A percentile compares a stretch with the other conserved stretches of the same genome.
These are phyloP conservation scores for Acidiella bohemica DNA, from an alignment of 495 filamentous ascomycete species.

Conservation along the genomic window DNA sequence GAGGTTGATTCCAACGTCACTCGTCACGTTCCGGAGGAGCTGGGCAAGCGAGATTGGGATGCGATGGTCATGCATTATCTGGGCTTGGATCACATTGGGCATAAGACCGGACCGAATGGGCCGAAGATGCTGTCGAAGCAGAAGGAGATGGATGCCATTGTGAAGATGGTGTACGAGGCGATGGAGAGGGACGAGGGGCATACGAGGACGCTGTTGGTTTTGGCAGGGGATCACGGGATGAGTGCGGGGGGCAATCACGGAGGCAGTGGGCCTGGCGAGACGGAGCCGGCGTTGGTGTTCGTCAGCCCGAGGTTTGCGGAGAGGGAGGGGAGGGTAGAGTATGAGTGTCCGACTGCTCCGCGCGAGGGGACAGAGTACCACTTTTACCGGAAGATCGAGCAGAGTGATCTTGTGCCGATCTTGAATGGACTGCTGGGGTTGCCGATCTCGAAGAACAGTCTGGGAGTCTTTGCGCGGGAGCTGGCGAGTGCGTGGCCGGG, in stretches of 20 bases:
- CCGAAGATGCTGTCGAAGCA: constrained; percentile 89
- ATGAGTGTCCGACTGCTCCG: constrained; percentile 31
- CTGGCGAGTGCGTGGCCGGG: constrained; percentile 64
- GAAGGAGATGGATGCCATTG: constrained; percentile 80
- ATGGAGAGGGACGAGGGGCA: constrained; percentile 57
- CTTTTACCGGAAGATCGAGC: constrained; percentile 73
- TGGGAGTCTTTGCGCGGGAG: constrained; percentile 73
- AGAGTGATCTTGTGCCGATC: constrained; percentile 85
- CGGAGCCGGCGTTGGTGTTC: constrained; percentile 82
- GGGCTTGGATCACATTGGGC: constrained; percentile 92
- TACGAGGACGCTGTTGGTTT: constrained; percentile 62
- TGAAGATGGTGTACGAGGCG: constrained; percentile 59
- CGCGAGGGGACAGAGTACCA: constrained; percentile 45
- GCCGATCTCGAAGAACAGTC: constrained; percentile 80
- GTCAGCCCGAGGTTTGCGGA: constrained; percentile 70
- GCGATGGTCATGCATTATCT: constrained; percentile 90
- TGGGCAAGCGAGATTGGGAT: constrained; percentile 72
- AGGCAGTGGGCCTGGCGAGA: constrained; percentile 82
- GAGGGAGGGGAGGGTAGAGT: constrained; percentile 29
- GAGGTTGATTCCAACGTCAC: constrained; percentile 98
- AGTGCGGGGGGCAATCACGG: constrained; percentile 97
- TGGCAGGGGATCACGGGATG: constrained; percentile 96
- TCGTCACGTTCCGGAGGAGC: constrained; percentile 65
- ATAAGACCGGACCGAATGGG: constrained; percentile 83
- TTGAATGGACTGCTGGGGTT: constrained; percentile 78